Evolutionary conservation across 495 filamentous ascomycete genomes (phyloP), one percentile per base, ranked within the genome.

Genomic region (Talaromyces trachyspermus): DNA sequence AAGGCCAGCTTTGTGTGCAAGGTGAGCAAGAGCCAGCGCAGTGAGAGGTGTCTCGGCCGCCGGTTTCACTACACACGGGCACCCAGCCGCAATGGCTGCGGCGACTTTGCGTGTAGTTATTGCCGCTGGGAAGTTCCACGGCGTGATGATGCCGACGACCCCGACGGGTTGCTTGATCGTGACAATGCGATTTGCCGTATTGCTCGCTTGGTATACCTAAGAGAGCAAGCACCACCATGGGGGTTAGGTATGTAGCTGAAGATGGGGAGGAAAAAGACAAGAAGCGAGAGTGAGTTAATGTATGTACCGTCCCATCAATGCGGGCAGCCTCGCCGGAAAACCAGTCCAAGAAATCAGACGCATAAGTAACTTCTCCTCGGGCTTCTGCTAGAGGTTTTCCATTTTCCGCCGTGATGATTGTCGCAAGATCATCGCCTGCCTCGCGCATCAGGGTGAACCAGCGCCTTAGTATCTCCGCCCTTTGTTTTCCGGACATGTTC

Each of bases 71-170:
- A 95, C 88, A 0, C 90, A 82, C 1, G 90, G 90, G 61, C 90
- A 95, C 5, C 84, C 84, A 4, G 84, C 84, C 26, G 84, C 89
- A 46, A 95, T 69, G 19, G 89, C 89, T 2, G 89, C 86, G 1
- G 80, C 89, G 48, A 90, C 80, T 66, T 95, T 95, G 20, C 89
- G 70, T 2, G 89, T 91, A 54, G 94, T 84, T 89, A 95, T 95
- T 5, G 89, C 89, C 6, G 85, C 84, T 2, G 89, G 89, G 65
- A 94, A 95, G 68, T 95, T 95, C 89, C 89, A 95, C 19, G 92
- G 92, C 17, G 92, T 96, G 60, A 98, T 95, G 25, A 98, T 70
- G 10, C 89, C 91, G 56, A 88, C 94, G 10, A 98, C 91, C 52
- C 92, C 92, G 37, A 97, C 80, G 5, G 92, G 91, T 65, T 96